Evolutionary conservation across 139 green algal species (phyloP).

Genomic region (Chlamydomonas incerta): DNA sequence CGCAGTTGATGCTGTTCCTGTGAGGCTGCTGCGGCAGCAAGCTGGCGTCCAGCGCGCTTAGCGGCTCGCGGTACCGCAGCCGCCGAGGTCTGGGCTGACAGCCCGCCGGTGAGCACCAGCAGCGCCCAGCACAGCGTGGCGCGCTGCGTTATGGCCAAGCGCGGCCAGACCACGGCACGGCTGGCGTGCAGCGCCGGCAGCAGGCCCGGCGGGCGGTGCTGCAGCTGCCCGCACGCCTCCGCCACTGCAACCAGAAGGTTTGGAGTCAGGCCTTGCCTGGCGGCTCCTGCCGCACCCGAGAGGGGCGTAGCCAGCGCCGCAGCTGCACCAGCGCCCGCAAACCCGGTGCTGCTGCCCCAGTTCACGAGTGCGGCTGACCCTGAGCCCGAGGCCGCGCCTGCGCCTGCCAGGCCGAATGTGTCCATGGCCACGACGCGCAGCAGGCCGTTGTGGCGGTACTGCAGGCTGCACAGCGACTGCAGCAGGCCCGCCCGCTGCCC

Average conservation of each 20-base stretch:
- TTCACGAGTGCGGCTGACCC: background rate
- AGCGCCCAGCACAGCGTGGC: conserved; percentile 9
- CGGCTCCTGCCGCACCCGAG: too few relatives aligned
- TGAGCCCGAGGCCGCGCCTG: background rate
- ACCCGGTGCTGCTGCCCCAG: background rate
- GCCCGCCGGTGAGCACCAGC: background rate
- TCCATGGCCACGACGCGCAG: conserved; percentile 1
- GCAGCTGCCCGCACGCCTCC: conserved; percentile 15
- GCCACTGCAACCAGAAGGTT: background rate
- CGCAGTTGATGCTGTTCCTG: background rate
- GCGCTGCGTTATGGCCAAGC: background rate
- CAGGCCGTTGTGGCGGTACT: conserved; percentile 12
- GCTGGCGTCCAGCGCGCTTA: background rate
- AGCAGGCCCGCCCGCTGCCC: conserved; percentile 31
- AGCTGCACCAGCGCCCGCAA: background rate
- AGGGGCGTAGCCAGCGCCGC: background rate
- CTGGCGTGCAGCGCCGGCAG: background rate
- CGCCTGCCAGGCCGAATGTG: background rate
- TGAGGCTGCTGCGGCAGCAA: too few relatives aligned
- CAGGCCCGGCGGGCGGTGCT: conserved; percentile 28
- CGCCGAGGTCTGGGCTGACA: background rate
- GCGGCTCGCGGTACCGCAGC: too few relatives aligned
- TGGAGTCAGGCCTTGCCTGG: too few relatives aligned
- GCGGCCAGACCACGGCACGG: background rate
- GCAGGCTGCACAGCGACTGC: background rate